Conservation (phyloP, 139 green algal species). For the Chlorella vulgaris region DNA sequence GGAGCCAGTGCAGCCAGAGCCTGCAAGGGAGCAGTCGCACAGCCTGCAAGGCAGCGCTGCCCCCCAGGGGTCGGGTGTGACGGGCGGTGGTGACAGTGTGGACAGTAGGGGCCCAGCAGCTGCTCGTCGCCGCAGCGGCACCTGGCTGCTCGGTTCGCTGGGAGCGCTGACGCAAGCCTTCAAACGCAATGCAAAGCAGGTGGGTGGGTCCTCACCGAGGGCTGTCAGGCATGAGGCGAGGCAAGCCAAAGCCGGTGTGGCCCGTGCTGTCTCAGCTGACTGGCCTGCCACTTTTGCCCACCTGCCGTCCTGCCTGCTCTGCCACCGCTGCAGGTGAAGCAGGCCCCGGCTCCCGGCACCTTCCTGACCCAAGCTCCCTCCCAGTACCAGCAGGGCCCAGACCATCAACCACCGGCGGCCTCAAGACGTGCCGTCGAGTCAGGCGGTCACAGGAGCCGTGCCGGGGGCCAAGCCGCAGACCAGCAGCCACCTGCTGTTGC, state of each 20-base stretch:
- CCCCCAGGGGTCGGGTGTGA: not conserved
- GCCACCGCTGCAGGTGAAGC: not conserved
- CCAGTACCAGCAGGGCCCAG: too few species aligned
- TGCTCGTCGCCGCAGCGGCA: not conserved
- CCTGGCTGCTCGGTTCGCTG: conserved; percentile 12
- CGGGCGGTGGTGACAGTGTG: not conserved
- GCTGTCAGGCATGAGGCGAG: too few species aligned
- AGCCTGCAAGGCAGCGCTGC: conserved; percentile 23
- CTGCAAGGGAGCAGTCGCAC: not conserved
- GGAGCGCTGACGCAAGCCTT: conserved; percentile 14
- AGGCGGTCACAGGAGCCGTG: too few species aligned
- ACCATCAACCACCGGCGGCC: not conserved
- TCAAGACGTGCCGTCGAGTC: too few species aligned
- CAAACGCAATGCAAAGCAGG: conserved; percentile 13
- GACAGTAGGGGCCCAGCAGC: not conserved
- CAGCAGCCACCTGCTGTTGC: too few species aligned
- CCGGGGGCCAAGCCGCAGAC: too few species aligned
- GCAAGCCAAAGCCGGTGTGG: not conserved
- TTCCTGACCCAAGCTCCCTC: conserved; percentile 11
- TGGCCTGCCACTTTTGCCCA: not conserved
- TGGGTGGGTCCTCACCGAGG: too few species aligned
- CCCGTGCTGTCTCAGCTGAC: not conserved
- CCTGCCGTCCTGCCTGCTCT: not conserved
- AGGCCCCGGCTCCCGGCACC: not conserved
- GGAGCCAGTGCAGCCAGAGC: not conserved